These are phyloP conservation scores for Marvania coccoides DNA, from an alignment of 139 green algal genomes.

Conservation along the genomic window DNA sequence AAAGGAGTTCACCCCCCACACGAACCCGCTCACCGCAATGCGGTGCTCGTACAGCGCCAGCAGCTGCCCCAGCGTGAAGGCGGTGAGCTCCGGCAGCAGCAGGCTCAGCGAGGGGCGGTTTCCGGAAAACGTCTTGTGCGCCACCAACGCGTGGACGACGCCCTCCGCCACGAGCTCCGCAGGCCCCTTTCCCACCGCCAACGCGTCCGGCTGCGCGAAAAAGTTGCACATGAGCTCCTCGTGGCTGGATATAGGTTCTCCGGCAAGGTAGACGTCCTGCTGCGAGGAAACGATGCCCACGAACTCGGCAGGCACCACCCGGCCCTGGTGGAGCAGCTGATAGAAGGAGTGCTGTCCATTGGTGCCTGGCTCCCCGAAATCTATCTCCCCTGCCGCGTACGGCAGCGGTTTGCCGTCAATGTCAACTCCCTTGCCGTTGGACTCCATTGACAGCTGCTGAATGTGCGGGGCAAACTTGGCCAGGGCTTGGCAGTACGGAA, in stretches of 20 bases:
- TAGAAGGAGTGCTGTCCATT: constrained; percentile 99
- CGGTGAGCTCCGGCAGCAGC: constrained; percentile 84
- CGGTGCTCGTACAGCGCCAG: constrained; percentile 96
- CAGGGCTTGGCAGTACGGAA: constrained; percentile 96
- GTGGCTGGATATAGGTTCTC: constrained; percentile 96
- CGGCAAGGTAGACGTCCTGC: constrained; percentile 82
- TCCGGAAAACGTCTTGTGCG: constrained; percentile 85
- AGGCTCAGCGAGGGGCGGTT: constrained; percentile 90
- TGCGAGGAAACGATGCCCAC: constrained; percentile 93
- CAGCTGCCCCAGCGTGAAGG: constrained; percentile 92
- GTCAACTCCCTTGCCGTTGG: constrained; percentile 96
- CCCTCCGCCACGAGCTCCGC: constrained; percentile 74
- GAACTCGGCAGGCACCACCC: constrained; percentile 97
- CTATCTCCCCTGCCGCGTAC: constrained; percentile 87
- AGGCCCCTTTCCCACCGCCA: constrained; percentile 89
- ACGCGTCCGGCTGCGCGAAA: constrained; percentile 93
- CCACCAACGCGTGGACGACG: constrained; percentile 83
- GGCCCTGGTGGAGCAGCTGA: constrained; percentile 71
- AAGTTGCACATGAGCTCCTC: constrained; percentile 99
- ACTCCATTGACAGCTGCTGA: constrained; percentile 98
- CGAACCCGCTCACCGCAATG: constrained; percentile 90
- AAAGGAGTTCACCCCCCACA: constrained; percentile 98
- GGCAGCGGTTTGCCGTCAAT: constrained; percentile 79
- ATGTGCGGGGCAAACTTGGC: constrained; percentile 96
- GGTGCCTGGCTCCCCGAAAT: constrained; percentile 99